Conservation (phyloP, 2,329 filamentous ascomycete genomes). For the Cordyceps militaris region DNA sequence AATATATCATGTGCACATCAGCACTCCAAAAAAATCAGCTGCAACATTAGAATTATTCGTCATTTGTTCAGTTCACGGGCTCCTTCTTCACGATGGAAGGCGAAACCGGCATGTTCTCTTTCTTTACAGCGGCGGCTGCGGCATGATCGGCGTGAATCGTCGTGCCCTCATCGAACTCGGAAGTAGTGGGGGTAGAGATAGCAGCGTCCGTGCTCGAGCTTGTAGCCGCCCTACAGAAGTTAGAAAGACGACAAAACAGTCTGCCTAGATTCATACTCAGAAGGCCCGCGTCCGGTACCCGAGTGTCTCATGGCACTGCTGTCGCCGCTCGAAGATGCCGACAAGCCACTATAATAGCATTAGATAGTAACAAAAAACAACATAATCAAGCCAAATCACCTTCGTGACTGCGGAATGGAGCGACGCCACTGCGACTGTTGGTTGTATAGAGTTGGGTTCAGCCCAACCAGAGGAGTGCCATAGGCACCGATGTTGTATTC, state of each 20-base stretch:
- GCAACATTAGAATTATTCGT: constrained; percentile 17
- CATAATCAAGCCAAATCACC: constrained; percentile 19
- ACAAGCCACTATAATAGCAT: constrained; percentile 19
- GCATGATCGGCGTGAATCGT: constrained; percentile 48
- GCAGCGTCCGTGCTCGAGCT: constrained; percentile 36
- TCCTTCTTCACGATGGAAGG: constrained; percentile 37
- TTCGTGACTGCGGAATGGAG: constrained; percentile 23
- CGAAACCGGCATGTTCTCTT: constrained; percentile 42
- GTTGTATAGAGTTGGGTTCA: constrained; percentile 34
- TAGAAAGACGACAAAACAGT: constrained; percentile 25
- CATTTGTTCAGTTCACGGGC: constrained; percentile 22
- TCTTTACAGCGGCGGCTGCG: constrained; percentile 25
- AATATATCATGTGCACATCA: constrained; percentile 14
- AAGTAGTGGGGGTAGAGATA: constrained; percentile 34
- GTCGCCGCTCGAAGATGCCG: constrained; percentile 25
- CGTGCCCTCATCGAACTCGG: constrained; percentile 46
- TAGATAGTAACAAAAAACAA: background rate
- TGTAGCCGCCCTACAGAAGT: constrained; percentile 29
- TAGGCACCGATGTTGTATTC: constrained; percentile 80
- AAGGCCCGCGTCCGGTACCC: constrained; percentile 27
- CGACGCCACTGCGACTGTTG: constrained; percentile 33
- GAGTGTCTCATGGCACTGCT: constrained; percentile 23
- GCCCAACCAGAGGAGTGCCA: constrained; percentile 53
- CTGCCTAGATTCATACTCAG: constrained; percentile 28
- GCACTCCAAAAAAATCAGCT: constrained; percentile 13